Percentiles rank a stretch among this genome's conserved stretches.
These are phyloP conservation scores for Gleditsia sinensis DNA, from an alignment of 306 rosid genomes.

Conservation along the genomic window DNA sequence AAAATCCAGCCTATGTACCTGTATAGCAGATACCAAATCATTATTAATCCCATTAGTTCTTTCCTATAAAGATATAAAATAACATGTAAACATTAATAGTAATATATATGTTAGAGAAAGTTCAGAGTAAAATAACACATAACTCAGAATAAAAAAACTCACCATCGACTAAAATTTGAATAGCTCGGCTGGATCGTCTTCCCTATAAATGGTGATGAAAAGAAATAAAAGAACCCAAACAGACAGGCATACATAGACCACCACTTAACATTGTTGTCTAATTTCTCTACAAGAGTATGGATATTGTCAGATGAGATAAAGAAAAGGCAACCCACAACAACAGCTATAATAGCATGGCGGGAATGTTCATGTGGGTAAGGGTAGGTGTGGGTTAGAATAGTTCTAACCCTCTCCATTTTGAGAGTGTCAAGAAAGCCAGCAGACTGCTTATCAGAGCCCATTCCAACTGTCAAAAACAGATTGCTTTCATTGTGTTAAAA, in stretches of 20 bases:
- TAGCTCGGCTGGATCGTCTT: slow-evolving; percentile 97
- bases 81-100: neutral
- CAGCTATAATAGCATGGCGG: slow-evolving; percentile 96
- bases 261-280: slow-evolving; percentile 94
- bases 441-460: slow-evolving; percentile 64
- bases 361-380: slow-evolving; percentile 99
- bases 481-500: slow-evolving; percentile 14
- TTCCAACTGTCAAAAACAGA: slow-evolving; percentile 27
- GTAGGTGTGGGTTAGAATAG: slow-evolving; percentile 74
- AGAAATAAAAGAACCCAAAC: slow-evolving; percentile 94
- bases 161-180: slow-evolving; percentile 99
- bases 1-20: slow-evolving; percentile 95
- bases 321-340: slow-evolving; percentile 89
- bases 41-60: slow-evolving; percentile 24
- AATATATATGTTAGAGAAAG: slow-evolving; percentile 1
- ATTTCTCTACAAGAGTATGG: slow-evolving; percentile 84
- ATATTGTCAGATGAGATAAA: slow-evolving; percentile 97
- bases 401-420: slow-evolving; percentile 93
- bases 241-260: slow-evolving; percentile 95
- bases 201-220: slow-evolving; percentile 94
- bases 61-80: neutral
- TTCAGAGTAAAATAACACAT: neutral
- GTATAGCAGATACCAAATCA: slow-evolving; percentile 37
- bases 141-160: slow-evolving; percentile 37
- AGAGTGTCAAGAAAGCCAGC: slow-evolving; percentile 69